These are phyloP conservation scores for Mortierella sp. DNA, from an alignment of 371 early-diverging fungal genomes.

Conservation along the genomic window DNA sequence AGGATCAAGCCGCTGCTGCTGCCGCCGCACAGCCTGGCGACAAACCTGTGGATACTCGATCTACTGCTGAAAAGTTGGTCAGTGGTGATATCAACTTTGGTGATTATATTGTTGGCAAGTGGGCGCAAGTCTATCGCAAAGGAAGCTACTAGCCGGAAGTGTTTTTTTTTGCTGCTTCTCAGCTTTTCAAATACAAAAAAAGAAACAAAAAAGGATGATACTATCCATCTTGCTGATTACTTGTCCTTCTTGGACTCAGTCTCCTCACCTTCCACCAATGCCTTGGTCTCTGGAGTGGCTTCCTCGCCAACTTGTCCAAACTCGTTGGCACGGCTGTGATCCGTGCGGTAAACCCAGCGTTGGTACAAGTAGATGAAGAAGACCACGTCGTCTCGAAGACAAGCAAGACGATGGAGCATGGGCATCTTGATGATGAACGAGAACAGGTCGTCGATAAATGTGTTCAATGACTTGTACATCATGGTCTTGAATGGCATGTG, in stretches of 20 bases:
- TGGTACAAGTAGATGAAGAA: constrained; percentile 93
- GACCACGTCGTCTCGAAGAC: constrained; percentile 89
- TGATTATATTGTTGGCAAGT: constrained; percentile 52
- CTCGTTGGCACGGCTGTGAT: constrained; percentile 89
- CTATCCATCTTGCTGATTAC: constrained; percentile 12
- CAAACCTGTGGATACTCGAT: constrained; percentile 9
- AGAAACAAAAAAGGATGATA: constrained; percentile 1
- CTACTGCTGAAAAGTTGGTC: constrained; percentile 33
- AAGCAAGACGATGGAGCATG: constrained; percentile 90
- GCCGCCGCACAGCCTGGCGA: not conserved
- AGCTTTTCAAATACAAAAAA: too few species aligned
- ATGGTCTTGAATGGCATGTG: constrained; percentile 96
- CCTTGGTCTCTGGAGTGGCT: too few species aligned
- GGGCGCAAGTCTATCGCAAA: constrained; percentile 53
- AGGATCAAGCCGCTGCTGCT: not conserved
- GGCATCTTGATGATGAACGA: constrained; percentile 97
- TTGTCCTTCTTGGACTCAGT: constrained; percentile 57
- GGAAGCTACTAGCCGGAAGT: constrained; percentile 11
- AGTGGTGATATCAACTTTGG: constrained; percentile 54
- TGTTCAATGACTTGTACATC: constrained; percentile 95
- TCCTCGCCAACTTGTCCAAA: constrained; percentile 87
- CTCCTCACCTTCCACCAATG: constrained; percentile 8
- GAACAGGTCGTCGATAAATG: constrained; percentile 95
- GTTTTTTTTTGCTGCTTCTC: too few species aligned
- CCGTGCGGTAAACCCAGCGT: constrained; percentile 87